Percentiles rank a stretch among this genome's conserved stretches.
Evolutionary conservation across 441 rosid species (phyloP).

Genomic region (Eugenia klotzschiana): DNA sequence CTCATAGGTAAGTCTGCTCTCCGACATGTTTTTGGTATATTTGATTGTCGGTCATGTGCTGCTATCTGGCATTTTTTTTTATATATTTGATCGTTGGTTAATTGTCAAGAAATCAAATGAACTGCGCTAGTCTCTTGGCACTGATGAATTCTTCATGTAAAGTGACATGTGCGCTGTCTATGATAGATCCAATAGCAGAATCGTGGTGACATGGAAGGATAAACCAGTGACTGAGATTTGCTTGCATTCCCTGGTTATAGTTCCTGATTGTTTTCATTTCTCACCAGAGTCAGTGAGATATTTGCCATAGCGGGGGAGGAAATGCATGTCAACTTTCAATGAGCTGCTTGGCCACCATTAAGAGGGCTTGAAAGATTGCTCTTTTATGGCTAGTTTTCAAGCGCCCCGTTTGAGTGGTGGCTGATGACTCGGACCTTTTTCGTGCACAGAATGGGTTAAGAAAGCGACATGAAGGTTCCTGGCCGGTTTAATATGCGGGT

Average conservation of each 20-base stretch:
- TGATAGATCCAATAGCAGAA: not conserved
- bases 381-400: not conserved
- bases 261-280: not conserved
- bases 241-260: not conserved
- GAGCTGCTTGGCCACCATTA: not conserved
- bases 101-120: not conserved
- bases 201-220: not conserved
- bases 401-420: not conserved
- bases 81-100: not conserved
- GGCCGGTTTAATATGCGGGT: not conserved
- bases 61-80: not conserved
- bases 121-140: not conserved
- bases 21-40: not conserved
- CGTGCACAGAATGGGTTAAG: not conserved
- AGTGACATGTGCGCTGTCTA: not conserved
- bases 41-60: not conserved
- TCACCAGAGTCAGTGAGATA: slow-evolving; percentile 20
- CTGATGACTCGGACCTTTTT: not conserved
- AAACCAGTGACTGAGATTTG: not conserved
- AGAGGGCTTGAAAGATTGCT: not conserved
- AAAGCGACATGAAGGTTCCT: not conserved
- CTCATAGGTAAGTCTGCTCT: slow-evolving; percentile 34
- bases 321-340: slow-evolving; percentile 14
- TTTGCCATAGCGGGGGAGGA: slow-evolving; percentile 21
- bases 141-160: not conserved